Percentiles rank a stretch among this genome's conserved stretches.
Evolutionary conservation across 1,284 basidiomycete species (phyloP).

Genomic region (Trametes polyzona): DNA sequence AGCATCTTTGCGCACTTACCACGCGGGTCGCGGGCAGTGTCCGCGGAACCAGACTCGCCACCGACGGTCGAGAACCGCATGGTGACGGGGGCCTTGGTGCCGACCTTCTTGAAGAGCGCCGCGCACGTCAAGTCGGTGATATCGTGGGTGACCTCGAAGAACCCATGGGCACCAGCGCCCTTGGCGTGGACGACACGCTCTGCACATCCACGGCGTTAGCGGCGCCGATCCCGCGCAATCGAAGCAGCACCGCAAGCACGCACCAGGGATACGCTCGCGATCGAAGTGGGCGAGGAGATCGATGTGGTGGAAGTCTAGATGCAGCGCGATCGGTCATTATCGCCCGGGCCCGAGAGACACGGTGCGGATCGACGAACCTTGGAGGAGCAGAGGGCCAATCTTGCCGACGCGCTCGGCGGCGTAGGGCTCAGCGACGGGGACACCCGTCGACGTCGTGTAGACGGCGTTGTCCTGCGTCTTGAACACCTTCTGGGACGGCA

Average conservation of each 20-base stretch:
- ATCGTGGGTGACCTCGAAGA: constrained; percentile 86
- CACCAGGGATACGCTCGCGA: constrained; percentile 88
- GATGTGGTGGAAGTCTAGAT: constrained; percentile 83
- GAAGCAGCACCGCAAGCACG: constrained; percentile 4
- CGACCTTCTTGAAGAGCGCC: constrained; percentile 70
- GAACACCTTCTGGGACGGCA: constrained; percentile 70
- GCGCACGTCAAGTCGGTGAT: constrained; percentile 82
- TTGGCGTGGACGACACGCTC: constrained; percentile 76
- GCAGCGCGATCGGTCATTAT: constrained; percentile 17
- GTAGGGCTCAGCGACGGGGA: constrained; percentile 74
- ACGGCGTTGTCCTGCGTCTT: constrained; percentile 57
- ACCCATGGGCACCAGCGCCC: constrained; percentile 90
- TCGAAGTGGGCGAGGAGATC: constrained; percentile 91
- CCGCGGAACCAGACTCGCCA: constrained; percentile 86
- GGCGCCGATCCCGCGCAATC: constrained; percentile 2
- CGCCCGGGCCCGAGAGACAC: neutral
- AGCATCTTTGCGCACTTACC: constrained; percentile 37
- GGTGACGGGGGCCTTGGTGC: constrained; percentile 73
- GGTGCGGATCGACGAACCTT: constrained; percentile 54
- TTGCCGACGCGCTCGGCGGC: constrained; percentile 76
- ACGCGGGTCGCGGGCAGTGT: constrained; percentile 91
- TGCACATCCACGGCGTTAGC: constrained; percentile 1
- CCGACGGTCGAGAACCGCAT: constrained; percentile 89
- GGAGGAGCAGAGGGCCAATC: constrained; percentile 84
- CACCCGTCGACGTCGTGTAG: constrained; percentile 88